A percentile compares a stretch with the other conserved stretches of the same genome.
phyloP scores from a whole-genome alignment of 2,329 filamentous ascomycete species.

The Colletotrichum orbiculare region DNA sequence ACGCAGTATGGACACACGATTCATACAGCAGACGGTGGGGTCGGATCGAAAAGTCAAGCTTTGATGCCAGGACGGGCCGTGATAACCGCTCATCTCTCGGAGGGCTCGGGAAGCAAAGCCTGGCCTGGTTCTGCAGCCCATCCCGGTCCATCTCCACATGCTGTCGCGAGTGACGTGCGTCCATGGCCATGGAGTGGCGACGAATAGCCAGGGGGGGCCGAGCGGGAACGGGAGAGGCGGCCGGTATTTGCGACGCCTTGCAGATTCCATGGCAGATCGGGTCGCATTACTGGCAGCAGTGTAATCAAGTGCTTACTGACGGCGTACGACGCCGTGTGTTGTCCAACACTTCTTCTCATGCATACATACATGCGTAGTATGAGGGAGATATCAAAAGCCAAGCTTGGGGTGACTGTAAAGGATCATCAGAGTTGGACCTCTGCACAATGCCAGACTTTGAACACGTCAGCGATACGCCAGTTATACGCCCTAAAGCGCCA shows the following conservation, averaged over 20 bases:
- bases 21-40: slow-evolving; percentile 4
- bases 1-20: not conserved
- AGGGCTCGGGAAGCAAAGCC: slow-evolving; percentile 23
- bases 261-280: slow-evolving; percentile 22
- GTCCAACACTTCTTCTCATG: no score
- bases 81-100: slow-evolving; percentile 25
- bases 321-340: no score
- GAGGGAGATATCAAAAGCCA: not conserved
- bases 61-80: slow-evolving; percentile 32
- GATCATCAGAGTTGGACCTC: slow-evolving; percentile 18
- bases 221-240: slow-evolving; percentile 14
- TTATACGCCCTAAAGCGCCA: not conserved
- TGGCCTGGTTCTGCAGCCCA: not conserved
- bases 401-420: slow-evolving; percentile 5
- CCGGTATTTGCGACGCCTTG: slow-evolving; percentile 1
- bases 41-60: slow-evolving; percentile 29
- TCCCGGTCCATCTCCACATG: slow-evolving; percentile 14
- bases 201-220: not conserved
- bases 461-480: not conserved
- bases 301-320: not conserved
- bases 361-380: no score
- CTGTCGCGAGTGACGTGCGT: not conserved
- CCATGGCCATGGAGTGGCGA: no score
- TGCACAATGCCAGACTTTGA: not conserved
- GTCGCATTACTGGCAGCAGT: not conserved